phyloP scores from a whole-genome alignment of 371 early-diverging fungal species.

The Mortierella sp. region DNA sequence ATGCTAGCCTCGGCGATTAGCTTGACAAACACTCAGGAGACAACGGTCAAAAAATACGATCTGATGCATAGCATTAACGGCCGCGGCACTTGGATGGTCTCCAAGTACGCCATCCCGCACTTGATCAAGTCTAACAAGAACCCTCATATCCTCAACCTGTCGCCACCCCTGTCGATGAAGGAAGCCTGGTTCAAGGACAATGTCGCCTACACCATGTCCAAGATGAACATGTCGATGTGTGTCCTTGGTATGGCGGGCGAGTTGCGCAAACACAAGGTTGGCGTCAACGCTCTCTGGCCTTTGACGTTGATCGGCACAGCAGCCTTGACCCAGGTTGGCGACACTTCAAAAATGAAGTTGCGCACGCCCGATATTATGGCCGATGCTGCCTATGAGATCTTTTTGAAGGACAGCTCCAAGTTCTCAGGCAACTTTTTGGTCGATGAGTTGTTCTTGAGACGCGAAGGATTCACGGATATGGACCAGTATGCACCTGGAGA shows the following conservation, averaged over 20 bases:
- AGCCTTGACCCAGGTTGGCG: conserved; percentile 72
- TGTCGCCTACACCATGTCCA: conserved; percentile 85
- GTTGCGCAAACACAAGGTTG: conserved; percentile 74
- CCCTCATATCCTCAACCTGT: conserved; percentile 83
- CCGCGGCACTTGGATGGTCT: conserved; percentile 86
- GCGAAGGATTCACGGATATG: conserved; percentile 77
- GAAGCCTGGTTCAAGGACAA: conserved; percentile 78
- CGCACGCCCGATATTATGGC: conserved; percentile 84
- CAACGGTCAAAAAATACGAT: conserved; percentile 80
- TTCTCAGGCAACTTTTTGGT: conserved; percentile 84
- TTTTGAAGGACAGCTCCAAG: conserved; percentile 63
- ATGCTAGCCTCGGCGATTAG: conserved; percentile 77
- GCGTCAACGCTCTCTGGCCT: conserved; percentile 90
- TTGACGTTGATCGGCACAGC: conserved; percentile 82
- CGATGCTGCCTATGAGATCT: conserved; percentile 81
- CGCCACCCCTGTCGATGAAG: conserved; percentile 81
- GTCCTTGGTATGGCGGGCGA: conserved; percentile 84
- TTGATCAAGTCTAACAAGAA: conserved; percentile 71
- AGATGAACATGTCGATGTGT: conserved; percentile 83
- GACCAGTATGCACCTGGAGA: conserved; percentile 75
- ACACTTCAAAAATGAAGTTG: conserved; percentile 35
- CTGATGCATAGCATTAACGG: conserved; percentile 88
- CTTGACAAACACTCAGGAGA: conserved; percentile 74
- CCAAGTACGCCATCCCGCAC: conserved; percentile 80
- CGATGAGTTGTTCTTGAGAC: conserved; percentile 81